phyloP scores from a whole-genome alignment of 2,329 filamentous ascomycete species.

The Niveomyces coronatus region DNA sequence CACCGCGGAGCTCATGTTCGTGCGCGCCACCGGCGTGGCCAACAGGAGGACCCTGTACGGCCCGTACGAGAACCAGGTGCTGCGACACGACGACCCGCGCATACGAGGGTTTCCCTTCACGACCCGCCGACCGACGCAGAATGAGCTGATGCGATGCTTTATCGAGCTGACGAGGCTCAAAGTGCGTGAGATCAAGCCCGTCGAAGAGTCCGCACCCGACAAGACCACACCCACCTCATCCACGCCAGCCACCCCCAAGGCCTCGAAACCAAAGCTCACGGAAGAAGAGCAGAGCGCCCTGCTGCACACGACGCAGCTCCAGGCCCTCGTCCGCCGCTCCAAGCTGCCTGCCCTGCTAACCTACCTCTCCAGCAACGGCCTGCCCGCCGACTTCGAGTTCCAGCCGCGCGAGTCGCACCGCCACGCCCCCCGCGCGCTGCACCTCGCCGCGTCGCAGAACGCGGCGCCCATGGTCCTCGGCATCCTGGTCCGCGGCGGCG shows the following conservation, averaged over 20 bases:
- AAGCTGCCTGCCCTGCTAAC: slow-evolving; percentile 80
- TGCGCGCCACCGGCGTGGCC: slow-evolving; percentile 77
- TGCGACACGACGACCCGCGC: slow-evolving; percentile 68
- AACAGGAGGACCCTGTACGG: slow-evolving; percentile 85
- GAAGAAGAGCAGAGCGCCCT: slow-evolving; percentile 77
- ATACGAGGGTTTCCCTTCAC: slow-evolving; percentile 87
- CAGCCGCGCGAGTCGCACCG: slow-evolving; percentile 60
- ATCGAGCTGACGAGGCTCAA: slow-evolving; percentile 90
- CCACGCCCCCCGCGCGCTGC: slow-evolving; percentile 74
- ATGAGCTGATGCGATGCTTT: slow-evolving; percentile 88
- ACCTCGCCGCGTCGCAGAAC: slow-evolving; percentile 72
- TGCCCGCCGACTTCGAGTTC: slow-evolving; percentile 66
- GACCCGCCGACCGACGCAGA: slow-evolving; percentile 83
- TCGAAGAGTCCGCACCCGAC: slow-evolving; percentile 37
- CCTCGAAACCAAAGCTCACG: slow-evolving; percentile 52
- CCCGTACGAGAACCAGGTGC: slow-evolving; percentile 78
- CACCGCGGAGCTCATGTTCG: slow-evolving; percentile 73
- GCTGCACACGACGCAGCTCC: slow-evolving; percentile 81
- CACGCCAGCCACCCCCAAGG: slow-evolving; percentile 35
- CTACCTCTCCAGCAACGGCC: slow-evolving; percentile 67
- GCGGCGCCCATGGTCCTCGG: slow-evolving; percentile 66
- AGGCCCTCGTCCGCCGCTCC: slow-evolving; percentile 76
- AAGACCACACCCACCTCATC: slow-evolving; percentile 22
- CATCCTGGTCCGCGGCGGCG: slow-evolving; percentile 62
- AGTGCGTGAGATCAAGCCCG: slow-evolving; percentile 65